Base-by-base conservation (phyloP, 1,284 basidiomycete genomes). In the Porphyrellus sp. region DNA sequence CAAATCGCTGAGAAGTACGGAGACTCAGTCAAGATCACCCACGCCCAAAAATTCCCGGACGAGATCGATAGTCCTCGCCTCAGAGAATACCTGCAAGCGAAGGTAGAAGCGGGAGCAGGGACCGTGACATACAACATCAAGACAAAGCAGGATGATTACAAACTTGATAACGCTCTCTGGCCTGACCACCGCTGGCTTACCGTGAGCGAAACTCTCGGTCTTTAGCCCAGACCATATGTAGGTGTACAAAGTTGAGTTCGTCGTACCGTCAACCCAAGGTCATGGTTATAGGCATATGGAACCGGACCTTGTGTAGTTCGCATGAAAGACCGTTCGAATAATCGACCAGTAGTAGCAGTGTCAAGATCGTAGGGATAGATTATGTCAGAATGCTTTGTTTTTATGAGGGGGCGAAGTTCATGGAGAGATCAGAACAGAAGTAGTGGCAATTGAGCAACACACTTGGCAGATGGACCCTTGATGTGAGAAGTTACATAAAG, bases 131-230 rank as follows among this genome's bases (percentile, higher is more conserved):
- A 63, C 21, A 16, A 54, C 23, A 34, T 41, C 47, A 52, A 54
- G 24, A 50, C 50, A n/a, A 27, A 42, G 5, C 33, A 49, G 20
- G 43, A 64, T 18, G 52, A 46, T 11, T 31, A 53, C 3, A 47
- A 52, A 37, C 49, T 55, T 31, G 63, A 65, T 37, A 57, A 59
- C 20, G 45, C 52, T 5, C 43, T 63, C n/a, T 52, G 55, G 55
- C 42, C 43, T 38, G 53, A 16, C 20, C 56, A 63, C 20, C 53
- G 20, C 16, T 64, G 63, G 60, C 40, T 62, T 34, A 53, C 54
- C 25, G 54, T 60, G 31, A 8, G 6, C 16, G n/a, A 60, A 45
- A 47, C 44, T 25, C 57, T 64, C 20, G 65, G 51, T 34, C 43
- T 64, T 43, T 64, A 63, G 20, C 11, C 20, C 23, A 18, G 18